Evolutionary conservation across 306 rosid genomes (phyloP).

Genomic region (Trifolium fragiferum): DNA sequence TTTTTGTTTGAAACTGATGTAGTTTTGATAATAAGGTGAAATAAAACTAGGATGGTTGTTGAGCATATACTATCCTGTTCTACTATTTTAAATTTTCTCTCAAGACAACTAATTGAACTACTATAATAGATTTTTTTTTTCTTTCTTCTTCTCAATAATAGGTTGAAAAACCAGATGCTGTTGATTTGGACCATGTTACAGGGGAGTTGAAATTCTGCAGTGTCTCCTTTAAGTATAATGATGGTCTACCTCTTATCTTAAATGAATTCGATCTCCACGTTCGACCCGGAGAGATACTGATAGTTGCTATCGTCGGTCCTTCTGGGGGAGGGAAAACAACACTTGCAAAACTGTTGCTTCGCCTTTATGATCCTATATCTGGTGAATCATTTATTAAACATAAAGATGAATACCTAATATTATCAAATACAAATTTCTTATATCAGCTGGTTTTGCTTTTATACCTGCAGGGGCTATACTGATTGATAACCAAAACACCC

Average conservation of each 20-base stretch:
- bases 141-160: slow-evolving; percentile 45
- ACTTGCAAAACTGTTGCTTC: slow-evolving; percentile 77
- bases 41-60: not conserved
- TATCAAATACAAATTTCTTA: slow-evolving; percentile 2
- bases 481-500: slow-evolving; percentile 68
- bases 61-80: slow-evolving; percentile 20
- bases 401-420: slow-evolving; percentile 12
- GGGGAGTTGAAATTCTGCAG: slow-evolving; percentile 80
- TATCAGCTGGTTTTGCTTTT: slow-evolving; percentile 25
- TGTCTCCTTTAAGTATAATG: slow-evolving; percentile 71
- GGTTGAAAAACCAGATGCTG: slow-evolving; percentile 76
- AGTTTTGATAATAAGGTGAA: slow-evolving; percentile 15
- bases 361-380: slow-evolving; percentile 80
- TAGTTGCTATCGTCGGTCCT: slow-evolving; percentile 89
- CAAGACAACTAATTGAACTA: slow-evolving; percentile 29
- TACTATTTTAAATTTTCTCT: slow-evolving; percentile 7
- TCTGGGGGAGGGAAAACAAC: slow-evolving; percentile 98
- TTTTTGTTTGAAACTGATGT: slow-evolving; percentile 20
- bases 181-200: slow-evolving; percentile 57
- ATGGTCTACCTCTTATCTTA: slow-evolving; percentile 60
- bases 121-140: slow-evolving; percentile 32
- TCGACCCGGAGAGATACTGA: slow-evolving; percentile 83
- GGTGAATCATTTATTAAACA: slow-evolving; percentile 55
- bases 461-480: slow-evolving; percentile 63
- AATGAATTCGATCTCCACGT: slow-evolving; percentile 73